Conservation (phyloP, 23 red algal genomes). For the Gracilaria gracilis region DNA sequence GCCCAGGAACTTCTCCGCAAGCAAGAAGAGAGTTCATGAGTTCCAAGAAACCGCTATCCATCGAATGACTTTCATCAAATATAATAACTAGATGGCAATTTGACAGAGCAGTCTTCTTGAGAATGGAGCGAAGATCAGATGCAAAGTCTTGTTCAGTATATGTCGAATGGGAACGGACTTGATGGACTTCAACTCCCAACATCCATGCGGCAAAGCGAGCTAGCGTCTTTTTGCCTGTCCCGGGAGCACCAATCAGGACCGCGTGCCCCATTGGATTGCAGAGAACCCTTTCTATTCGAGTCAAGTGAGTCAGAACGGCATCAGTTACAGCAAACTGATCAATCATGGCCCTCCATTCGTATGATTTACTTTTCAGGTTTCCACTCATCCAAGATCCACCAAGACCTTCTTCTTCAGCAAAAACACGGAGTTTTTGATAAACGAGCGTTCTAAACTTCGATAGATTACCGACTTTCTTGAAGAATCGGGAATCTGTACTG, state of each 20-base stretch:
- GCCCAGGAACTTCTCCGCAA: constrained; percentile 75
- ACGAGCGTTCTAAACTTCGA: constrained; percentile 34
- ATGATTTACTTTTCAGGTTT: constrained; percentile 12
- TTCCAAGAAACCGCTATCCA: constrained; percentile 77
- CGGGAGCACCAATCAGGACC: constrained; percentile 72
- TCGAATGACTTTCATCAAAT: constrained; percentile 81
- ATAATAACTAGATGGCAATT: constrained; percentile 63
- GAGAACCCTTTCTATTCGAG: constrained; percentile 67
- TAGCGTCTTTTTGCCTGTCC: constrained; percentile 78
- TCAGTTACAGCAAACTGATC: constrained; percentile 83
- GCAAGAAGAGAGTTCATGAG: constrained; percentile 84
- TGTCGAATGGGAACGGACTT: constrained; percentile 68
- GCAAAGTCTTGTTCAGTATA: constrained; percentile 74
- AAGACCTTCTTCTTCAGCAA: constrained; percentile 78
- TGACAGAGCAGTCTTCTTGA: constrained; percentile 46
- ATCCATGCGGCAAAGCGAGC: constrained; percentile 81
- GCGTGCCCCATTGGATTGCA: constrained; percentile 68
- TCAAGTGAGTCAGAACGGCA: constrained; percentile 71
- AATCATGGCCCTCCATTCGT: constrained; percentile 48
- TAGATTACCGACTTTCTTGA: constrained; percentile 38
- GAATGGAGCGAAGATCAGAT: constrained; percentile 60
- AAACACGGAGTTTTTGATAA: constrained; percentile 69
- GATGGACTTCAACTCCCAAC: constrained; percentile 58
- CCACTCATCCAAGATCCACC: constrained; percentile 74
- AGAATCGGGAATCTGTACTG: not conserved